Evolutionary conservation across 2,329 filamentous ascomycete species (phyloP).

Genomic region (Westerdykella aurantiaca): DNA sequence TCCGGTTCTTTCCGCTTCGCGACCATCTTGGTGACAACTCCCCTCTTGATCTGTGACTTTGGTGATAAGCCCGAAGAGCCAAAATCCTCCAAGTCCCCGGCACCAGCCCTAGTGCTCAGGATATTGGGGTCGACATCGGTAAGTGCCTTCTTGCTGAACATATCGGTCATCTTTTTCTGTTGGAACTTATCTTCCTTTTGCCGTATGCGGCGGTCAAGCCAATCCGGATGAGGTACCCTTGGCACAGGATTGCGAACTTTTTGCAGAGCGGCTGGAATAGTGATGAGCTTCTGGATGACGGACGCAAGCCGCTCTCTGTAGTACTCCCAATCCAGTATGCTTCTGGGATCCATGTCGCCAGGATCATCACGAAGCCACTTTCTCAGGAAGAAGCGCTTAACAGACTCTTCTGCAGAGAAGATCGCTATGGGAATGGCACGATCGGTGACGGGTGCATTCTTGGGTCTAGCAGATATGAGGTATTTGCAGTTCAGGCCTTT

Average conservation of each 20-base stretch:
- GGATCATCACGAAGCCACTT: conserved; percentile 97
- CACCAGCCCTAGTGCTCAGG: conserved; percentile 49
- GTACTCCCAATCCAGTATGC: conserved; percentile 93
- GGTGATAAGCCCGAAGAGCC: conserved; percentile 54
- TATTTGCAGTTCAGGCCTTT: conserved; percentile 99
- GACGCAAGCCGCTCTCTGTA: conserved; percentile 93
- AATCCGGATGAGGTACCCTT: conserved; percentile 88
- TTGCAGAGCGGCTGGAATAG: conserved; percentile 92
- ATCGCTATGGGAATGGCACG: conserved; percentile 92
- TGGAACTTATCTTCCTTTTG: conserved; percentile 96
- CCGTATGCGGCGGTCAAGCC: conserved; percentile 89
- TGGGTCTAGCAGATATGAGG: conserved; percentile 86
- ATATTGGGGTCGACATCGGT: conserved; percentile 65
- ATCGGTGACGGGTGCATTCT: conserved; percentile 87
- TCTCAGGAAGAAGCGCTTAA: conserved; percentile 82
- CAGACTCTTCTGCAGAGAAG: conserved; percentile 83
- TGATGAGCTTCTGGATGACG: conserved; percentile 98
- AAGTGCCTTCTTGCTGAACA: conserved; percentile 70
- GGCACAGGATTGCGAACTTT: conserved; percentile 94
- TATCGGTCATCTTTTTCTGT: conserved; percentile 96
- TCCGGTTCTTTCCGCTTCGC: conserved; percentile 48
- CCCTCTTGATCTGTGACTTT: conserved; percentile 37
- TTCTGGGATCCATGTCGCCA: conserved; percentile 80
- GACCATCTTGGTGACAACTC: conserved; percentile 40
- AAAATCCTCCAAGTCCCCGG: conserved; percentile 73